A percentile compares a stretch with the other conserved stretches of the same genome.
Conservation (phyloP, 2,329 filamentous ascomycete species). For the Penicillium sp. region DNA sequence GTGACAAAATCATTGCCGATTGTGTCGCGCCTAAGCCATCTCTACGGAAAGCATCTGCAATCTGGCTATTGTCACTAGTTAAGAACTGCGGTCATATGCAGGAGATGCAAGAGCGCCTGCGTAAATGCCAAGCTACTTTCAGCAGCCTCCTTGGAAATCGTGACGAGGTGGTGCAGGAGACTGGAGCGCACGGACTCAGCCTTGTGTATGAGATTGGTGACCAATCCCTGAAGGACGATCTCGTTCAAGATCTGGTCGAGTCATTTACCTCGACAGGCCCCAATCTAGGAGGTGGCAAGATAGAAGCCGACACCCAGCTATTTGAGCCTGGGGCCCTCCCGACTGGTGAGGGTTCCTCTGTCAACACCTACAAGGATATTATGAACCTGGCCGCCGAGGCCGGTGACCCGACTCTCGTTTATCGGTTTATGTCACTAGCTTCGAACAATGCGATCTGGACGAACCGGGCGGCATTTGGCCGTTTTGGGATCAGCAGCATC, state of each 20-base stretch:
- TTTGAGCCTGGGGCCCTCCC: constrained; percentile 89
- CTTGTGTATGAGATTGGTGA: constrained; percentile 93
- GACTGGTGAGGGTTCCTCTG: constrained; percentile 81
- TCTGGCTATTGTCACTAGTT: constrained; percentile 90
- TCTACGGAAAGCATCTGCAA: constrained; percentile 84
- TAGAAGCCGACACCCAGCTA: constrained; percentile 85
- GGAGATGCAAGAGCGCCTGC: constrained; percentile 70
- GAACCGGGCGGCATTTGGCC: constrained; percentile 90
- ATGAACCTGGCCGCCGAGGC: constrained; percentile 94
- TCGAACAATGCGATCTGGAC: constrained; percentile 97
- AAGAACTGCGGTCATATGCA: constrained; percentile 82
- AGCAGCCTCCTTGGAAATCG: constrained; percentile 81
- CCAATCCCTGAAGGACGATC: constrained; percentile 70
- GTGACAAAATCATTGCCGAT: constrained; percentile 72
- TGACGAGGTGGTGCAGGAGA: constrained; percentile 94
- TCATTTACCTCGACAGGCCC: constrained; percentile 72
- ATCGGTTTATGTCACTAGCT: constrained; percentile 97
- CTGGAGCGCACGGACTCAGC: constrained; percentile 84
- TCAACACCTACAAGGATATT: constrained; percentile 97
- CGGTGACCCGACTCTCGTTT: constrained; percentile 92
- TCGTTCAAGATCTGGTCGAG: constrained; percentile 83
- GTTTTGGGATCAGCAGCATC: constrained; percentile 88
- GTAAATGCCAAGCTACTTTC: constrained; percentile 81
- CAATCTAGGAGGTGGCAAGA: constrained; percentile 69
- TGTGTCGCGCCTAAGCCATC: constrained; percentile 85